These are phyloP conservation scores for Colletotrichum lindemuthianum DNA, from an alignment of 2,329 filamentous ascomycete genomes.

Conservation along the genomic window DNA sequence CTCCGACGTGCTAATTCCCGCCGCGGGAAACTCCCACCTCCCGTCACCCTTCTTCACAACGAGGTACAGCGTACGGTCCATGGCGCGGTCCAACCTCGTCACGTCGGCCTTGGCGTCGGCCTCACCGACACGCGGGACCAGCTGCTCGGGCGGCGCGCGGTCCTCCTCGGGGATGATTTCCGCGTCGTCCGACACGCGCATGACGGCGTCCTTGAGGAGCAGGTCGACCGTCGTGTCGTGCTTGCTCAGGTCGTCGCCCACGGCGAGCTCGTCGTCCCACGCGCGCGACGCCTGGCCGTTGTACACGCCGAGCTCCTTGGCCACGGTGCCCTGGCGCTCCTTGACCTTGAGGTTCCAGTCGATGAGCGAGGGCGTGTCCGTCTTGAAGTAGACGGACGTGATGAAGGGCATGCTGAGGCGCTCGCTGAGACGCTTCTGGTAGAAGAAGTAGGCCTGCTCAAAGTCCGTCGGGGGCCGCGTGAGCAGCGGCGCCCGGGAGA, in stretches of 20 bases:
- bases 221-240: conserved; percentile 73
- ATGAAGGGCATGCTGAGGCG: conserved; percentile 88
- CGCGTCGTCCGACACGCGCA: conserved; percentile 67
- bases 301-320: conserved; percentile 88
- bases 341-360: conserved; percentile 91
- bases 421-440: conserved; percentile 97
- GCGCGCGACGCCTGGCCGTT: conserved; percentile 73
- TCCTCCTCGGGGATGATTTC: conserved; percentile 67
- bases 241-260: conserved; percentile 75
- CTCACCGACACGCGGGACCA: conserved; percentile 76
- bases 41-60: conserved; percentile 77
- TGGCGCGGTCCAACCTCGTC: conserved; percentile 79
- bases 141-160: conserved; percentile 75
- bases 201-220: conserved; percentile 80
- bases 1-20: conserved; percentile 75
- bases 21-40: conserved; percentile 84
- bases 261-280: conserved; percentile 92
- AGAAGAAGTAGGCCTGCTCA: conserved; percentile 94
- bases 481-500: conserved; percentile 88
- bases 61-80: conserved; percentile 88
- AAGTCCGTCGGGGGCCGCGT: conserved; percentile 87
- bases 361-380: conserved; percentile 81
- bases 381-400: conserved; percentile 94
- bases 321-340: conserved; percentile 77
- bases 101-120: conserved; percentile 81